Evolutionary conservation across 768 basidiomycete species (phyloP), one percentile per base, ranked within the genome.

Genomic region (Boletellus emodensis): DNA sequence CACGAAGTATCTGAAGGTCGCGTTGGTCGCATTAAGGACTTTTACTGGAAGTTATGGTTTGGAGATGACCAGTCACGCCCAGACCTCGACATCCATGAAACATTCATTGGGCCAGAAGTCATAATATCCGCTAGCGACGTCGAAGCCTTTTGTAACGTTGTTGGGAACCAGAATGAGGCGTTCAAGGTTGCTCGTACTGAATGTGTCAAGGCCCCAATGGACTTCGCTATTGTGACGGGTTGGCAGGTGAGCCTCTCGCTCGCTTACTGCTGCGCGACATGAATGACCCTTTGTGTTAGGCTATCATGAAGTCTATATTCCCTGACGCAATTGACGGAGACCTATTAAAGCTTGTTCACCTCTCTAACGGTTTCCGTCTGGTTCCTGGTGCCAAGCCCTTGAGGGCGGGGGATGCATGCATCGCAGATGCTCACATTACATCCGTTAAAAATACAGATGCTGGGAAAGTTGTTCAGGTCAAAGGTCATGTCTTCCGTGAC

Each of bases 231-330:
- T 62, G 95, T 98, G 44, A 86, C 94, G 36, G 94, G 95, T 40
- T 99, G 96, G 96, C 85, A 95, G 86, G 94, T 93, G 65, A 53
- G 86, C 71, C 45, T 36, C 20, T 26, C 38, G 26, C 20, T 26
- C 38, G 26, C 49, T 22, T 34, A 20, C 1, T 41, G 15, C 48
- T 37, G 13, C 22, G 15, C 33, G 9, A 26, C 34, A 18, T n/a
- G 48, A 32, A 58, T 52, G 4, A 61, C 40, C 26, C 46, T 57
- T n/a, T 32, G 46, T 52, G 48, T 0, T 58, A 95, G 93, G 90
- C 94, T n/a, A 98, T 99, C 71, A 99, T 98, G 88, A 92, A 90
- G 68, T 84, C 94, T 1, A 95, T 98, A 71, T 99, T 99, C 83
- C 96, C 96, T 6, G 66, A 77, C 12, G 71, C 82, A 11, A 91